A percentile compares a stretch with the other conserved stretches of the same genome.
These are phyloP conservation scores for Miamiensis avidus DNA, from an alignment of 169 alveolate genomes.

Conservation along the genomic window DNA sequence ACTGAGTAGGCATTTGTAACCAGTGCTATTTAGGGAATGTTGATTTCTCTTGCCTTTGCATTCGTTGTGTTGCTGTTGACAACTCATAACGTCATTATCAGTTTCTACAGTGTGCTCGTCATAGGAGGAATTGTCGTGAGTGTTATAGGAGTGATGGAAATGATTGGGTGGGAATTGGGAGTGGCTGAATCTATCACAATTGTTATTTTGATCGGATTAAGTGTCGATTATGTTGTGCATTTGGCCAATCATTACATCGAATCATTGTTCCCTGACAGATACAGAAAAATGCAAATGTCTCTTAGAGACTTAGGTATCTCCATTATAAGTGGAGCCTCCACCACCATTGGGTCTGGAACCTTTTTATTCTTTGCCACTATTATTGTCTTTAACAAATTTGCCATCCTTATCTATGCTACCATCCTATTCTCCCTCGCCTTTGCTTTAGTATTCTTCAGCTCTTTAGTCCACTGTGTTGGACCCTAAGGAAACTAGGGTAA, in stretches of 20 bases:
- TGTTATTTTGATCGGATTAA: conserved; percentile 19
- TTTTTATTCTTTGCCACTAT: not conserved
- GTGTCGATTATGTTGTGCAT: conserved; percentile 38
- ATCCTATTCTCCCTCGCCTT: too few relatives aligned
- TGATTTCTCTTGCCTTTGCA: too few relatives aligned
- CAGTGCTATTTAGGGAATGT: too few relatives aligned
- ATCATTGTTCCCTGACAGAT: not conserved
- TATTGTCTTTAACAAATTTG: not conserved
- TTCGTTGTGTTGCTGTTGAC: too few relatives aligned
- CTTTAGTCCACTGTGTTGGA: not conserved
- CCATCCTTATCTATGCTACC: not conserved
- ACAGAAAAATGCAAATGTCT: not conserved
- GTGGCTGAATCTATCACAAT: conserved; percentile 11
- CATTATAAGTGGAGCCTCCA: not conserved
- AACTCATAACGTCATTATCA: too few relatives aligned
- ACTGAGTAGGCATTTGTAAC: too few relatives aligned
- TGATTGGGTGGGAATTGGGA: conserved; percentile 41
- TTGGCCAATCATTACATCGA: conserved; percentile 13
- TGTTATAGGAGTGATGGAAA: too few relatives aligned
- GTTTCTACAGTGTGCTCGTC: too few relatives aligned
- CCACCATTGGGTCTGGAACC: not conserved
- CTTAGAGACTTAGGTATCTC: not conserved
- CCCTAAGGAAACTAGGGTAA: not conserved
- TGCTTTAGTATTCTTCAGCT: not conserved
- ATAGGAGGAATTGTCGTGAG: too few relatives aligned